These are phyloP conservation scores for Sequoiadendron giganteum DNA, from an alignment of 75 land plant genomes.

Conservation along the genomic window DNA sequence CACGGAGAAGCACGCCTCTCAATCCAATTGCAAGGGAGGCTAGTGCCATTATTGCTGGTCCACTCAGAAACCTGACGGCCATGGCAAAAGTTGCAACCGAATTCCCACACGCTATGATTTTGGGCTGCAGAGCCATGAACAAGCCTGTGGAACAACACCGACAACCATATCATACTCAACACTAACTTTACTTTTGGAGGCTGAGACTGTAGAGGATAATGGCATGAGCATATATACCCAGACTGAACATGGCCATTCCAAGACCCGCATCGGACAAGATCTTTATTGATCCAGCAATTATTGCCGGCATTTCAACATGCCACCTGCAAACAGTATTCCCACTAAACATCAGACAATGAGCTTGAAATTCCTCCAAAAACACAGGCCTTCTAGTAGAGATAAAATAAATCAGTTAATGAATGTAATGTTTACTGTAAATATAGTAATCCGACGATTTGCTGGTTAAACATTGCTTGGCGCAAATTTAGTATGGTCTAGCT, in stretches of 20 bases:
- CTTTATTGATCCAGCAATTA: constrained; percentile 53
- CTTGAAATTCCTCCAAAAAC: not conserved
- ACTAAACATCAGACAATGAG: not conserved
- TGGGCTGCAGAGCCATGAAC: constrained; percentile 76
- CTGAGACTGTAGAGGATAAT: not conserved
- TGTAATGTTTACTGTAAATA: not conserved
- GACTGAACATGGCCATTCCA: constrained; percentile 86
- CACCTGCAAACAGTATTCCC: constrained; percentile 37
- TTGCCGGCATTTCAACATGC: constrained; percentile 62
- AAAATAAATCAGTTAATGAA: not conserved
- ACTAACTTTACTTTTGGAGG: too few species aligned
- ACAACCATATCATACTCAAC: too few species aligned
- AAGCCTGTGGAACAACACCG: constrained; percentile 39
- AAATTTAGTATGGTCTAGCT: too few species aligned
- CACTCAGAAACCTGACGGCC: constrained; percentile 73
- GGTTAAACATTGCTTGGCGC: not conserved
- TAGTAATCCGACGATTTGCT: not conserved
- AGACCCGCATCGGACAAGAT: constrained; percentile 81
- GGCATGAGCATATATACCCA: constrained; percentile 32
- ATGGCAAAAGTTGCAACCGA: constrained; percentile 51
- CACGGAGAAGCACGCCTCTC: constrained; percentile 45
- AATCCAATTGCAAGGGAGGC: constrained; percentile 67
- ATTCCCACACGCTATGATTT: constrained; percentile 72
- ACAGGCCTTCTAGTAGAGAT: too few species aligned
- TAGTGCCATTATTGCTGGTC: constrained; percentile 77